Evolutionary conservation across 1,284 basidiomycete genomes (phyloP).

Genomic region (Xerocomus amazonicus): DNA sequence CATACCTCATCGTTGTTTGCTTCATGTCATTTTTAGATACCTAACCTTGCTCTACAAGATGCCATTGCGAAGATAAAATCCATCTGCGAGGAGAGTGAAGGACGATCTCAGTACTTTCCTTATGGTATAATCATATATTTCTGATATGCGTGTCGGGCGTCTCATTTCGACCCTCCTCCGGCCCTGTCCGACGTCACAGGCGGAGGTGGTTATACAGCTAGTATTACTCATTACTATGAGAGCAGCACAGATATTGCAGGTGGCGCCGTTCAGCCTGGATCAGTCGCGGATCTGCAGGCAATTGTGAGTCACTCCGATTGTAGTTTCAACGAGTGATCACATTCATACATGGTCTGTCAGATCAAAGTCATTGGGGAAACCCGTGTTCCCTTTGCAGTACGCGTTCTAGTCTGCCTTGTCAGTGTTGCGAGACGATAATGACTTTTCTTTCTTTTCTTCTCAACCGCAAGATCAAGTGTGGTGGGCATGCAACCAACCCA

Average conservation of each 20-base stretch:
- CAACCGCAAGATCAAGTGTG: constrained; percentile 42
- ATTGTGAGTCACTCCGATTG: constrained; percentile 8
- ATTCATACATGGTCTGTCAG: background rate
- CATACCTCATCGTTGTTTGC: background rate
- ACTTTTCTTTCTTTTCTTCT: background rate
- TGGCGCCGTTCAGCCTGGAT: constrained; percentile 16
- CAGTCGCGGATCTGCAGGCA: constrained; percentile 4
- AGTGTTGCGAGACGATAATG: too few species aligned
- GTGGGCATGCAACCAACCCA: constrained; percentile 45
- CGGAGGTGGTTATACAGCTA: constrained; percentile 12
- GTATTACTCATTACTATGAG: constrained; percentile 12
- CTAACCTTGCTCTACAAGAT: background rate
- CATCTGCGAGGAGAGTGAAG: background rate
- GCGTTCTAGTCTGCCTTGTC: too few species aligned
- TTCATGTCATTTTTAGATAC: background rate
- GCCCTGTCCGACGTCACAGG: constrained; percentile 1
- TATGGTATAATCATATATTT: background rate
- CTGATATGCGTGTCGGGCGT: too few species aligned
- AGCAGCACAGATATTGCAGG: constrained; percentile 12
- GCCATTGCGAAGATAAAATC: background rate
- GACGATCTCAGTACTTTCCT: background rate
- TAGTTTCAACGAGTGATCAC: too few species aligned
- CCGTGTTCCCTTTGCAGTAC: background rate
- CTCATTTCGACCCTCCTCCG: background rate
- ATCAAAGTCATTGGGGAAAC: background rate